phyloP scores from a whole-genome alignment of 139 green algal species.

The Haematococcus sp. region DNA sequence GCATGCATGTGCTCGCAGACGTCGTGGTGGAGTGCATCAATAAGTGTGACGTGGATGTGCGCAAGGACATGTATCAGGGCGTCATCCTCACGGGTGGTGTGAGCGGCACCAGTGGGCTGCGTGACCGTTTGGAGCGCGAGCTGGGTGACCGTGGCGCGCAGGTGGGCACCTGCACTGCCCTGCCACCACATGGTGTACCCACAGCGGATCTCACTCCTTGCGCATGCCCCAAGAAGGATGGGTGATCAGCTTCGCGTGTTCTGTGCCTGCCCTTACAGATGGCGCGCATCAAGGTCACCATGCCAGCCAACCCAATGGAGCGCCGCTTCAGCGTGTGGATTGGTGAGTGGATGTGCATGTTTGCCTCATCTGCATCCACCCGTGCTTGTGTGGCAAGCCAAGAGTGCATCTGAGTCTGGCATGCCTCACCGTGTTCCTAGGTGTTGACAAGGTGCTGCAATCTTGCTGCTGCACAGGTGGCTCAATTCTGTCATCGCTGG shows the following conservation, averaged over 20 bases:
- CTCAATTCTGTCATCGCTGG: slow-evolving; percentile 90
- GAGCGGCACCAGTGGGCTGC: slow-evolving; percentile 58
- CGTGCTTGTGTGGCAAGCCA: no score
- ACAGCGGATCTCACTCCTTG: no score
- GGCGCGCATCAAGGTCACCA: slow-evolving; percentile 79
- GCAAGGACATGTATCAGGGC: slow-evolving; percentile 75
- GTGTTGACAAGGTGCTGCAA: background rate
- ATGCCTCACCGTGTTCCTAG: no score
- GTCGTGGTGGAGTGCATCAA: slow-evolving; percentile 72
- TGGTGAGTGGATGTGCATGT: slow-evolving; percentile 59
- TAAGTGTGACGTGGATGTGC: slow-evolving; percentile 84
- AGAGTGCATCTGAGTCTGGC: no score
- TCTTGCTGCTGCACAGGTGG: slow-evolving; percentile 57
- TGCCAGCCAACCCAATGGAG: slow-evolving; percentile 76
- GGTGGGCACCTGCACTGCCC: background rate
- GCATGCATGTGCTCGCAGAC: slow-evolving; percentile 20
- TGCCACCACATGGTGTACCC: no score
- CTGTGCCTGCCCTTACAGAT: slow-evolving; percentile 44
- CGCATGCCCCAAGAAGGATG: no score
- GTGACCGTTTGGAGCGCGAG: slow-evolving; percentile 85
- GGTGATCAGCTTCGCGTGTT: no score
- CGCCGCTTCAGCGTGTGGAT: slow-evolving; percentile 83
- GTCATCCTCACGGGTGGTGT: slow-evolving; percentile 59
- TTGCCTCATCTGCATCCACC: no score
- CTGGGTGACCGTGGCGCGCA: slow-evolving; percentile 39